Evolutionary conservation across 1,139 yeast species (phyloP).

Genomic region (Suzukiozyma palmioleophila): DNA sequence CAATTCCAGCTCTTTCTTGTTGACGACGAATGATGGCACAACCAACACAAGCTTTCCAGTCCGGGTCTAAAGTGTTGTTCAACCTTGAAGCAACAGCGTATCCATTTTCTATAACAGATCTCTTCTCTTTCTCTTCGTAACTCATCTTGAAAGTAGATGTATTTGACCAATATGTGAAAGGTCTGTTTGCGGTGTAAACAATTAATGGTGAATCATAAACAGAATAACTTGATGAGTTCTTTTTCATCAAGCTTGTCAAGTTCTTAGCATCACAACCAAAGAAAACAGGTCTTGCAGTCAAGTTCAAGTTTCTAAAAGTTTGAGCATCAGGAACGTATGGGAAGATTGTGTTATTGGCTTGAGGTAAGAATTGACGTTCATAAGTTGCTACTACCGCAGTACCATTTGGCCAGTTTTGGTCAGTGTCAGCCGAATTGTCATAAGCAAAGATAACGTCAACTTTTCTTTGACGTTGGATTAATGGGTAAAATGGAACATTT

Average conservation of each 20-base stretch:
- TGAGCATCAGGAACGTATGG: conserved; percentile 81
- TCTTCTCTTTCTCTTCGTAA: conserved; percentile 56
- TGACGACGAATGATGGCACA: conserved; percentile 87
- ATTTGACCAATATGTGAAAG: conserved; percentile 64
- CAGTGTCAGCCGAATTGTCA: conserved; percentile 47
- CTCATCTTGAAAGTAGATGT: conserved; percentile 67
- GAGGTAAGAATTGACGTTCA: conserved; percentile 60
- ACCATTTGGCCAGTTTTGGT: conserved; percentile 41
- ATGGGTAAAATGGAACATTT: conserved; percentile 36
- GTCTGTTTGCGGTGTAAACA: conserved; percentile 76
- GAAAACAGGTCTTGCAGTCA: conserved; percentile 68
- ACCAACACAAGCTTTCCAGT: conserved; percentile 78
- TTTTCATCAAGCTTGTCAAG: conserved; percentile 45
- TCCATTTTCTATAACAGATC: conserved; percentile 68
- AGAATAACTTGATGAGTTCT: conserved; percentile 16
- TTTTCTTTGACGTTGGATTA: conserved; percentile 34
- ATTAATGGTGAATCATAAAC: conserved; percentile 61
- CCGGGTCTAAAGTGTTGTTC: conserved; percentile 66
- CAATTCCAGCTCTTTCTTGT: conserved; percentile 63
- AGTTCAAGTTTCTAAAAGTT: conserved; percentile 57
- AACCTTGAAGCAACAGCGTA: conserved; percentile 71
- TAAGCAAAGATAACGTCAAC: conserved; percentile 43
- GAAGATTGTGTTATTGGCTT: conserved; percentile 64
- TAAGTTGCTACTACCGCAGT: conserved; percentile 45
- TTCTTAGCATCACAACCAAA: conserved; percentile 81